Conservation (phyloP, 2,329 filamentous ascomycete genomes). For the Penicillium thymicola region DNA sequence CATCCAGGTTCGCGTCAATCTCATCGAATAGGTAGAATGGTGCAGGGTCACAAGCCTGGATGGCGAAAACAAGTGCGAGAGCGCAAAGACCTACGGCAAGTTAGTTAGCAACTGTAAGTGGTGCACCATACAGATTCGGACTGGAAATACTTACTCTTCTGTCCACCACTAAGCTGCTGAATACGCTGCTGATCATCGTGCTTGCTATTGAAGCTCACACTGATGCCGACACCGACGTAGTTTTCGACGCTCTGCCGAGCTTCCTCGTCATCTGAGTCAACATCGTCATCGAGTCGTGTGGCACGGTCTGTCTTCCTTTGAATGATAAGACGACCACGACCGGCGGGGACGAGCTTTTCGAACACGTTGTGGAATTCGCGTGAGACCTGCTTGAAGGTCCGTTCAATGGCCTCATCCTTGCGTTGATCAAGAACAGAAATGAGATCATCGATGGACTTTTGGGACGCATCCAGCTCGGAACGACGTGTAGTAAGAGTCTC, state of each 20-base stretch:
- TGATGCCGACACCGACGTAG: conserved; percentile 94
- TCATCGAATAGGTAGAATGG: conserved; percentile 99
- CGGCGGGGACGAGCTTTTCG: conserved; percentile 89
- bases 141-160: conserved; percentile 72
- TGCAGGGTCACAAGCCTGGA: conserved; percentile 93
- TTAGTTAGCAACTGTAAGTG: conserved; percentile 11
- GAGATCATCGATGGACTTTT: conserved; percentile 84
- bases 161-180: conserved; percentile 92
- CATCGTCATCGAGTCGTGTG: conserved; percentile 61
- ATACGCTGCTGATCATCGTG: conserved; percentile 98
- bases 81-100: conserved; percentile 73
- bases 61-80: conserved; percentile 97
- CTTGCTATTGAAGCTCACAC: conserved; percentile 97
- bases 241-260: conserved; percentile 72
- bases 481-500: conserved; percentile 81
- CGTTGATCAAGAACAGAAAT: conserved; percentile 89
- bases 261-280: conserved; percentile 63
- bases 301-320: conserved; percentile 80
- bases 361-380: conserved; percentile 91
- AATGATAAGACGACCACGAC: conserved; percentile 86
- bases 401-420: conserved; percentile 97
- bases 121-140: neutral
- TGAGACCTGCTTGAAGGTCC: conserved; percentile 97
- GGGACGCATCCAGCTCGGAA: conserved; percentile 80
- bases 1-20: conserved; percentile 96